These are phyloP conservation scores for Exophiala phaeomuriformis DNA, from an alignment of 2,329 filamentous ascomycete species.

Conservation along the genomic window DNA sequence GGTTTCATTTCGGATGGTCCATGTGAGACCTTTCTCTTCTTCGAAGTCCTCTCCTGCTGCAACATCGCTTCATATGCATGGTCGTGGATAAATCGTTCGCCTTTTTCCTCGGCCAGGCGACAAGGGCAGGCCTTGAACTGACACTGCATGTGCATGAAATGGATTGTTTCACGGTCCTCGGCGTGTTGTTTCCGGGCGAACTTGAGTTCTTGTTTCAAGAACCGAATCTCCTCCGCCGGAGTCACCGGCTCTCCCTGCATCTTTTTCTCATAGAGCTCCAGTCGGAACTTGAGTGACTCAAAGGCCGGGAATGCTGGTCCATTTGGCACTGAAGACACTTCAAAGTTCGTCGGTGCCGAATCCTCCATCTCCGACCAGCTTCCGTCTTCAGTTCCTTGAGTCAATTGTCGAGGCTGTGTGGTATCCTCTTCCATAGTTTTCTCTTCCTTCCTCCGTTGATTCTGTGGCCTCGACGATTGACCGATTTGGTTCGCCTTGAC, in stretches of 20 bases:
- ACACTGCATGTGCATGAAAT: conserved; percentile 45
- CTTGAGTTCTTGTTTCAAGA: conserved; percentile 44
- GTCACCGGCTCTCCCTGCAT: conserved; percentile 28
- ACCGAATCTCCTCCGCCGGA: conserved; percentile 37
- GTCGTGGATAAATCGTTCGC: conserved; percentile 37
- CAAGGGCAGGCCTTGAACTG: conserved; percentile 44
- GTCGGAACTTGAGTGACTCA: conserved; percentile 7
- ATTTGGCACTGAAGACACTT: not conserved
- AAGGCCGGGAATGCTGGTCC: conserved; percentile 1
- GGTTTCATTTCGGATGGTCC: not conserved
- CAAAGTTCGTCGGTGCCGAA: not conserved
- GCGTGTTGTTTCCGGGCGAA: conserved; percentile 44
- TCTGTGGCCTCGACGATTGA: conserved; percentile 2
- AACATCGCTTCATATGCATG: conserved; percentile 29
- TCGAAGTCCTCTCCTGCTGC: conserved; percentile 13
- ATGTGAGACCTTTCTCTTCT: conserved; percentile 18
- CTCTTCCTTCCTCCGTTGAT: not conserved
- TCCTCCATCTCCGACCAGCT: not conserved
- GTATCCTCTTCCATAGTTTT: not conserved
- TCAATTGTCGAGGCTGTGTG: not conserved
- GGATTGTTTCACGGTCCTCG: conserved; percentile 49
- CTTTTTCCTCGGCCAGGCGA: conserved; percentile 39
- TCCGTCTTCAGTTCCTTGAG: not conserved
- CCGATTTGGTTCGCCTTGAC: conserved; percentile 4
- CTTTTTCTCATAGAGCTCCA: conserved; percentile 15